Evolutionary conservation across 441 rosid genomes (phyloP).

Genomic region (Populus trichocarpa): DNA sequence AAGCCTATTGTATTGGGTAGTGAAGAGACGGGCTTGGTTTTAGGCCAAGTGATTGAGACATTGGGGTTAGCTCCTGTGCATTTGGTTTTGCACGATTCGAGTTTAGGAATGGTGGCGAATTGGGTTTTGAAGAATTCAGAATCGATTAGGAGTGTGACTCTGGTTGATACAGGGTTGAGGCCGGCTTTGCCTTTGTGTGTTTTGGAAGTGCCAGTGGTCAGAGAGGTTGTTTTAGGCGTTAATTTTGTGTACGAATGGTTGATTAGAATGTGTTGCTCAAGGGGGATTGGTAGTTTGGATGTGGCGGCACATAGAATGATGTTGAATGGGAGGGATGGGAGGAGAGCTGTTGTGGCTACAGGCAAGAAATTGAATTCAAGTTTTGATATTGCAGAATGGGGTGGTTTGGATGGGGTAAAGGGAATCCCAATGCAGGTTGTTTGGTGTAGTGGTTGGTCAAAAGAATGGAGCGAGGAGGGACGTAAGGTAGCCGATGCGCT

Average conservation of each 20-base stretch:
- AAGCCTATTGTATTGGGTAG: conserved; percentile 59
- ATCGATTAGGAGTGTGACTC: conserved; percentile 64
- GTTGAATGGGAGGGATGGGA: conserved; percentile 65
- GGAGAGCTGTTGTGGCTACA: conserved; percentile 54
- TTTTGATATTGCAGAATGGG: conserved; percentile 78
- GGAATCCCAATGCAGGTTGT: conserved; percentile 65
- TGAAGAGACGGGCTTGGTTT: conserved; percentile 67
- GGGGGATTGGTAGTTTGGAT: conserved; percentile 42
- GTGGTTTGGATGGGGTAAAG: conserved; percentile 50
- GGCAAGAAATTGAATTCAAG: conserved; percentile 67
- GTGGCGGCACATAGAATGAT: conserved; percentile 67
- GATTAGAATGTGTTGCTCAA: conserved; percentile 59
- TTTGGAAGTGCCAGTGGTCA: conserved; percentile 50
- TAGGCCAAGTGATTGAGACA: conserved; percentile 67
- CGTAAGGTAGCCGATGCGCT: conserved; percentile 53
- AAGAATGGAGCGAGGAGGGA: conserved; percentile 72
- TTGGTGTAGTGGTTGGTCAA: conserved; percentile 73
- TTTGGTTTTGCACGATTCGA: conserved; percentile 89
- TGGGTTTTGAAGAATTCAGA: conserved; percentile 66
- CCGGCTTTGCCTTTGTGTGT: conserved; percentile 73
- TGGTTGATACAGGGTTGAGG: conserved; percentile 56
- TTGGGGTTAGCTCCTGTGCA: conserved; percentile 78
- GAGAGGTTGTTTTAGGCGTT: conserved; percentile 56
- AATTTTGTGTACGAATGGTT: conserved; percentile 45
- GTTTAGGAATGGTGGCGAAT: conserved; percentile 60